Conservation (phyloP, 2,329 filamentous ascomycete species). For the Corinectria fuckeliana region DNA sequence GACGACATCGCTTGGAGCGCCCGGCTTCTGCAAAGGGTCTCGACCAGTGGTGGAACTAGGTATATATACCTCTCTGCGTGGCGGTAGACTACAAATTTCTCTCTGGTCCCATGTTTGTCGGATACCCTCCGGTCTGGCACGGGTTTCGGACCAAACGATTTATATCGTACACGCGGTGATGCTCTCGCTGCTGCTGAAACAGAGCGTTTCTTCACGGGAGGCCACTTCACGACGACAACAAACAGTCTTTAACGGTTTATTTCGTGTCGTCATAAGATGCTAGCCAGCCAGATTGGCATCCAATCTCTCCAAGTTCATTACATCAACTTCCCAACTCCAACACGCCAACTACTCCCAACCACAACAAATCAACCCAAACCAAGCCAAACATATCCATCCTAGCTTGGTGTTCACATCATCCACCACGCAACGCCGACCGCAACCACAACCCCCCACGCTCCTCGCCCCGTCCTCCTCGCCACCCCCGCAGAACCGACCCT, state of each 20-base stretch:
- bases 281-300: slow-evolving; percentile 17
- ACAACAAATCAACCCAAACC: slow-evolving; percentile 4
- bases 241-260: neutral
- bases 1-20: too few relatives aligned
- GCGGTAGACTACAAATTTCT: too few relatives aligned
- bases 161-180: slow-evolving; percentile 30
- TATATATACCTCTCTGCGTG: too few relatives aligned
- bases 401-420: slow-evolving; percentile 17
- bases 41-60: too few relatives aligned
- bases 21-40: too few relatives aligned
- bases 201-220: too few relatives aligned
- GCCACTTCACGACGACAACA: too few relatives aligned
- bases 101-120: too few relatives aligned
- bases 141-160: slow-evolving; percentile 48
- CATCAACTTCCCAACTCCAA: neutral
- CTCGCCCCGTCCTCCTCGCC: slow-evolving; percentile 29
- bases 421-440: slow-evolving; percentile 30
- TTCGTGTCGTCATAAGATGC: slow-evolving; percentile 8
- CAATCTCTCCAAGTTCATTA: slow-evolving; percentile 9
- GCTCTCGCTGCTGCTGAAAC: neutral
- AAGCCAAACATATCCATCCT: slow-evolving; percentile 3
- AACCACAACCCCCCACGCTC: slow-evolving; percentile 28
- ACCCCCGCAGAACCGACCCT: slow-evolving; percentile 33
- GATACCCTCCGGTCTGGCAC: too few relatives aligned
- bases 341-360: slow-evolving; percentile 3